Evolutionary conservation across 768 basidiomycete genomes (phyloP).

Genomic region (Coprinopsis sp.): DNA sequence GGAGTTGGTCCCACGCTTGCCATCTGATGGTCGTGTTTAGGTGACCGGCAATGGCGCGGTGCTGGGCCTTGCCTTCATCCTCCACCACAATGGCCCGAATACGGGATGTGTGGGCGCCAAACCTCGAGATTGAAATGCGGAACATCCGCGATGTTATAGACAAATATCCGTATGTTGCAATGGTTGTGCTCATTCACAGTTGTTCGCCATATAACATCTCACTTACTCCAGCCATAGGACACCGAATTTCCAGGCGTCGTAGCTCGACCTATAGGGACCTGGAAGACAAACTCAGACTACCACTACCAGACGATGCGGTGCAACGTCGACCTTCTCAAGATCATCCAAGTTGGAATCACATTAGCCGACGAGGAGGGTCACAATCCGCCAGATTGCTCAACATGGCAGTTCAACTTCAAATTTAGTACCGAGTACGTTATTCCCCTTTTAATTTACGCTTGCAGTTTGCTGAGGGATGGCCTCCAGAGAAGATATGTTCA

Average conservation of each 20-base stretch:
- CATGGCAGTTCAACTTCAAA: slow-evolving; percentile 99
- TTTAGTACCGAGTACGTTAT: slow-evolving; percentile 68
- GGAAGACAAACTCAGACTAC: slow-evolving; percentile 96
- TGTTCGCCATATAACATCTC: slow-evolving; percentile 18
- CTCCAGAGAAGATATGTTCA: slow-evolving; percentile 93
- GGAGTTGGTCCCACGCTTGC: too few relatives aligned
- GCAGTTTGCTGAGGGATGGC: not conserved
- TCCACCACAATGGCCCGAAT: slow-evolving; percentile 61
- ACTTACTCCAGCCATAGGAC: slow-evolving; percentile 57
- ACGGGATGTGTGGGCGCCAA: slow-evolving; percentile 93
- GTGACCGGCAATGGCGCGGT: too few relatives aligned
- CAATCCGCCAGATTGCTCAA: slow-evolving; percentile 82
- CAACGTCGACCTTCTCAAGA: slow-evolving; percentile 96
- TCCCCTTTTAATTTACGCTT: not conserved
- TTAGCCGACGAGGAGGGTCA: slow-evolving; percentile 92
- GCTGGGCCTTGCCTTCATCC: too few relatives aligned
- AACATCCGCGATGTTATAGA: slow-evolving; percentile 85
- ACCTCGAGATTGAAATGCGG: slow-evolving; percentile 90
- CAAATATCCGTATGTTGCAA: slow-evolving; percentile 88
- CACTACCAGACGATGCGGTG: slow-evolving; percentile 99
- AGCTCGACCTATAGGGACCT: slow-evolving; percentile 91
- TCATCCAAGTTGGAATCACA: slow-evolving; percentile 96
- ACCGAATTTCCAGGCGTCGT: slow-evolving; percentile 99
- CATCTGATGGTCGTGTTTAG: too few relatives aligned
- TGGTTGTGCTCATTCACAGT: slow-evolving; percentile 52